These are phyloP conservation scores for Ustilago curta DNA, from an alignment of 1,284 basidiomycete genomes.

Conservation along the genomic window DNA sequence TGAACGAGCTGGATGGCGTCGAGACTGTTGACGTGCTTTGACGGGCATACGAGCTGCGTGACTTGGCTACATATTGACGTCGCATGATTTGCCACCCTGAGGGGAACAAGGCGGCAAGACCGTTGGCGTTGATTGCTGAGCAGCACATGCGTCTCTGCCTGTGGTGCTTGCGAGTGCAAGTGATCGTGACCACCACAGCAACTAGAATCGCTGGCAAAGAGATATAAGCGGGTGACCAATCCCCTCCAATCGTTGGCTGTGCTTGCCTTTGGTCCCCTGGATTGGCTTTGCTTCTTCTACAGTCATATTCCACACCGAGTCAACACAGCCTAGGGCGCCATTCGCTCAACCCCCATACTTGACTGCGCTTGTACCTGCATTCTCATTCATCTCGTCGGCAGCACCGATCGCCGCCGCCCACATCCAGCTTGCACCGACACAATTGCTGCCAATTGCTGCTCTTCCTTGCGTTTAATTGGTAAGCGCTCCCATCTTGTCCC, in stretches of 20 bases:
- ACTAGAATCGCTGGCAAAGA: background rate
- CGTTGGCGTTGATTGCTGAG: background rate
- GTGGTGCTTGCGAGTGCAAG: background rate
- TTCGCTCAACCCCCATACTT: background rate
- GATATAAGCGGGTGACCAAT: background rate
- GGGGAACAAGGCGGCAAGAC: background rate
- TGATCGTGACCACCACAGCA: constrained; percentile 1
- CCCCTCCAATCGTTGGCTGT: background rate
- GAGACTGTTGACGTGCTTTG: background rate
- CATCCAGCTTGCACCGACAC: background rate
- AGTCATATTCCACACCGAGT: background rate
- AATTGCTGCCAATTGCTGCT: background rate
- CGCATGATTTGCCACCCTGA: background rate
- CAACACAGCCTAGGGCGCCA: background rate
- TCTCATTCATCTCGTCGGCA: background rate
- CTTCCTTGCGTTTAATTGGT: background rate
- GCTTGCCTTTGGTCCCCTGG: too few species aligned
- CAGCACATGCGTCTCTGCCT: constrained; percentile 2
- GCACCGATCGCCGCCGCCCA: background rate
- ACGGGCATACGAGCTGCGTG: constrained; percentile 1
- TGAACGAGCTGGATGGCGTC: background rate
- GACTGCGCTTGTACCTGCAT: constrained; percentile 2
- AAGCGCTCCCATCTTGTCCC: background rate
- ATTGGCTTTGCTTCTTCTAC: background rate
- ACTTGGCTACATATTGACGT: background rate